Percentiles rank a stretch among this genome's conserved stretches.
Conservation (phyloP, 371 early-diverging fungal species). For the Haplosporangium sp. region DNA sequence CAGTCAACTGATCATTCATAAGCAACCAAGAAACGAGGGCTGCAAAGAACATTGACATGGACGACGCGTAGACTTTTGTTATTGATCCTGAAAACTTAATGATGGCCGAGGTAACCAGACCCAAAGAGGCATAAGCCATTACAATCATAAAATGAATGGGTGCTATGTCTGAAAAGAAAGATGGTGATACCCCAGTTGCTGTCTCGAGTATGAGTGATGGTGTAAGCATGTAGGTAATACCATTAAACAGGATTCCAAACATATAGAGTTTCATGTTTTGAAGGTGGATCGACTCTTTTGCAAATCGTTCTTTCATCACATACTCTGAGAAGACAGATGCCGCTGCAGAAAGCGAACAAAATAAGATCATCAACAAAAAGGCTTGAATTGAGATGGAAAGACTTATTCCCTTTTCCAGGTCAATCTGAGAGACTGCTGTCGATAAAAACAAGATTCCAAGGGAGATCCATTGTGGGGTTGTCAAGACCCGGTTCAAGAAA, state of each 20-base stretch:
- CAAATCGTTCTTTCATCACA: slow-evolving; percentile 57
- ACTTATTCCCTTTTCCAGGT: slow-evolving; percentile 39
- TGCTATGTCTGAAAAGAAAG: slow-evolving; percentile 47
- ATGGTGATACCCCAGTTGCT: slow-evolving; percentile 3
- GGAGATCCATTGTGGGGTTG: slow-evolving; percentile 47
- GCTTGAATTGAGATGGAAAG: slow-evolving; percentile 48
- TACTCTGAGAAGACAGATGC: slow-evolving; percentile 57
- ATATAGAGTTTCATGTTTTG: slow-evolving; percentile 58
- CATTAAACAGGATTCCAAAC: slow-evolving; percentile 57
- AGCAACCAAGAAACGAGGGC: slow-evolving; percentile 52
- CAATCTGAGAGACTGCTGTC: slow-evolving; percentile 52
- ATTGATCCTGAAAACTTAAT: slow-evolving; percentile 58
- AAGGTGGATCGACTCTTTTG: slow-evolving; percentile 55
- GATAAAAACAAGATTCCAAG: slow-evolving; percentile 50
- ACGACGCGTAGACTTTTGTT: slow-evolving; percentile 55
- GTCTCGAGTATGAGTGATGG: slow-evolving; percentile 5
- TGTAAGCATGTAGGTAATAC: slow-evolving; percentile 38
- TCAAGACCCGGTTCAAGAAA: slow-evolving; percentile 46
- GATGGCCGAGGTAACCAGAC: slow-evolving; percentile 56
- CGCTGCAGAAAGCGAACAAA: slow-evolving; percentile 50
- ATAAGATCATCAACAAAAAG: slow-evolving; percentile 51
- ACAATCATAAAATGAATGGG: slow-evolving; percentile 50
- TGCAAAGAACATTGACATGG: slow-evolving; percentile 58
- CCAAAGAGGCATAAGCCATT: slow-evolving; percentile 46
- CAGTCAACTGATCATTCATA: slow-evolving; percentile 40